Percentiles rank a stretch among this genome's conserved stretches.
phyloP scores from a whole-genome alignment of 23 red algal species.

The Agarophyton chilense region DNA sequence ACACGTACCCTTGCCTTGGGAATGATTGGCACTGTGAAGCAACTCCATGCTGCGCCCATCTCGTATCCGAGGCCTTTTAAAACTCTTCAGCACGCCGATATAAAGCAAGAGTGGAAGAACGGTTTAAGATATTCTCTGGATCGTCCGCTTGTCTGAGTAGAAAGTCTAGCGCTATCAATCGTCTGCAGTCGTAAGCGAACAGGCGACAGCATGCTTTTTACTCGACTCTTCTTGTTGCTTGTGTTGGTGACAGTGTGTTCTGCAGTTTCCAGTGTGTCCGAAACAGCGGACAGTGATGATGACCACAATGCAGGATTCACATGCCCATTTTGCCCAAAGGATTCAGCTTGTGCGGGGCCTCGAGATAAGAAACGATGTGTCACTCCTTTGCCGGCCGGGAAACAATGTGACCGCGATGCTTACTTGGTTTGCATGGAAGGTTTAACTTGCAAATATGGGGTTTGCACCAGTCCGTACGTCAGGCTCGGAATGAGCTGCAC shows the following conservation, averaged over 20 bases:
- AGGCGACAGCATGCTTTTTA: background rate
- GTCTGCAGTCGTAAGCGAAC: background rate
- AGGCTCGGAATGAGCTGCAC: background rate
- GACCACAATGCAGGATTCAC: background rate
- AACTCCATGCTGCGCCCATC: too few relatives aligned
- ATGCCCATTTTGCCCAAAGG: background rate
- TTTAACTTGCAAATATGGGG: background rate
- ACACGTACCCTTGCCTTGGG: too few relatives aligned
- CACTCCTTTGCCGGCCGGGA: background rate
- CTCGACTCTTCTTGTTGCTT: background rate
- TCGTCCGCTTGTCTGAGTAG: too few relatives aligned
- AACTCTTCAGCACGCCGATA: too few relatives aligned
- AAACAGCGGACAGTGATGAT: background rate
- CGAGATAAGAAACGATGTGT: slow-evolving; percentile 22
- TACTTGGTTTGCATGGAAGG: slow-evolving; percentile 8
- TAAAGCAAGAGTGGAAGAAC: too few relatives aligned
- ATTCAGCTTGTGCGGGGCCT: background rate
- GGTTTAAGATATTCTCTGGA: too few relatives aligned
- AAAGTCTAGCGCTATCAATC: too few relatives aligned
- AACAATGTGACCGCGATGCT: background rate
- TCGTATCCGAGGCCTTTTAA: too few relatives aligned
- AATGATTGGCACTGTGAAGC: too few relatives aligned
- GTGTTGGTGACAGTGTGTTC: background rate
- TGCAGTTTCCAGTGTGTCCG: background rate
- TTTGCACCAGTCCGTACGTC: background rate